Evolutionary conservation across 495 filamentous ascomycete genomes (phyloP).

Genomic region (Bacidia gigantensis): DNA sequence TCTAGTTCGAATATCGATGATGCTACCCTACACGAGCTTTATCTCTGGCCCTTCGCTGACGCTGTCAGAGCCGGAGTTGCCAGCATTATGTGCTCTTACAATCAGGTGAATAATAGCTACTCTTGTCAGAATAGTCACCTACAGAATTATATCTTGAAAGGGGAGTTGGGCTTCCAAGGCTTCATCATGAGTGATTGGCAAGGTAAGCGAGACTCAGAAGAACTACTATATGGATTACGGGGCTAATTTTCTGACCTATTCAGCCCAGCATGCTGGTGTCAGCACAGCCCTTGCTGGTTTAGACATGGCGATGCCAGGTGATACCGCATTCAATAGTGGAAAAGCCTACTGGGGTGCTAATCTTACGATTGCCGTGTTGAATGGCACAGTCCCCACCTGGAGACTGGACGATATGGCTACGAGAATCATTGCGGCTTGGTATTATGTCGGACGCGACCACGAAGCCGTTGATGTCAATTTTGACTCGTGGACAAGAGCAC

Average conservation of each 20-base stretch:
- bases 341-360: slow-evolving; percentile 76
- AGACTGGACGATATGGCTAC: slow-evolving; percentile 86
- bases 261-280: slow-evolving; percentile 79
- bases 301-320: slow-evolving; percentile 95
- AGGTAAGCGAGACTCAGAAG: no score
- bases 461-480: slow-evolving; percentile 62
- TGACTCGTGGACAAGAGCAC: slow-evolving; percentile 70
- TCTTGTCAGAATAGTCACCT: slow-evolving; percentile 57
- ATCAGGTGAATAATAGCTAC: slow-evolving; percentile 67
- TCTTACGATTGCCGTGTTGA: slow-evolving; percentile 71
- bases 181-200: slow-evolving; percentile 87
- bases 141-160: slow-evolving; percentile 74
- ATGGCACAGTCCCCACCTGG: slow-evolving; percentile 83
- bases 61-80: slow-evolving; percentile 64
- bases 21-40: slow-evolving; percentile 86
- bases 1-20: slow-evolving; percentile 82
- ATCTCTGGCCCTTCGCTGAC: slow-evolving; percentile 81
- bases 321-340: slow-evolving; percentile 58
- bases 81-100: slow-evolving; percentile 88
- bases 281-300: slow-evolving; percentile 67
- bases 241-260: no score
- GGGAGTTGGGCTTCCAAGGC: slow-evolving; percentile 87
- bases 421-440: slow-evolving; percentile 87
- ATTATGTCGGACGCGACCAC: slow-evolving; percentile 66
- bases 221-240: no score